Conservation (phyloP, 148 eudicot species). For the Silene latifolia region DNA sequence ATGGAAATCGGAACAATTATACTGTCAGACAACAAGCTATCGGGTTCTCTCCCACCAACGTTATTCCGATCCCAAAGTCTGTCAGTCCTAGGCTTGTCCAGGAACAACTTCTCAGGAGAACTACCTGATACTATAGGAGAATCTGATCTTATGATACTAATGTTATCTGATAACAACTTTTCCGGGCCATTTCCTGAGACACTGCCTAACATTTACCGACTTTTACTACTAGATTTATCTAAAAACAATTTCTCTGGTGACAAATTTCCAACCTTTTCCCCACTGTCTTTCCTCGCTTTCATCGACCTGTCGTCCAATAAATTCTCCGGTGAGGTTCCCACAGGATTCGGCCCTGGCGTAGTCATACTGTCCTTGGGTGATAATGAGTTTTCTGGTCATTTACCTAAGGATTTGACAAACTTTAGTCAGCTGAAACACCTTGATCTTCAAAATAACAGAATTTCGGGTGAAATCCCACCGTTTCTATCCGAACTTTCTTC, state of each 20-base stretch:
- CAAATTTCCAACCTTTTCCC: conserved; percentile 34
- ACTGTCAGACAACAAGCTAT: conserved; percentile 48
- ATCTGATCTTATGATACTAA: conserved; percentile 43
- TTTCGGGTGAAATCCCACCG: conserved; percentile 35
- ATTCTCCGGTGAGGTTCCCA: conserved; percentile 38
- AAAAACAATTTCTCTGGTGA: conserved; percentile 48
- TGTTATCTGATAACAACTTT: conserved; percentile 44
- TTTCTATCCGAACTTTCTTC: conserved; percentile 30
- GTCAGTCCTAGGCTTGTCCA: conserved; percentile 41
- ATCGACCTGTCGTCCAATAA: conserved; percentile 46
- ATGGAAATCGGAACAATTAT: conserved; percentile 48
- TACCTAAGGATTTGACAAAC: conserved; percentile 33
- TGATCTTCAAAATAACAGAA: conserved; percentile 47
- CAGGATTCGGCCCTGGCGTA: conserved; percentile 29
- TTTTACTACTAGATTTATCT: conserved; percentile 45
- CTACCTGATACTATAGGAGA: conserved; percentile 50
- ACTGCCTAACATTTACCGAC: conserved; percentile 35
- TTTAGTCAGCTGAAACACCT: conserved; percentile 40
- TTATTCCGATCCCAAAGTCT: conserved; percentile 41
- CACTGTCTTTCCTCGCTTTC: conserved; percentile 37
- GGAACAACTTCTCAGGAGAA: conserved; percentile 53
- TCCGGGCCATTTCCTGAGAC: conserved; percentile 45
- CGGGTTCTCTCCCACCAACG: conserved; percentile 45
- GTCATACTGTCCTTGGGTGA: conserved; percentile 37
- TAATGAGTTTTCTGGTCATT: conserved; percentile 43